These are phyloP conservation scores for Canariomyces notabilis DNA, from an alignment of 2,329 filamentous ascomycete species.

Conservation along the genomic window DNA sequence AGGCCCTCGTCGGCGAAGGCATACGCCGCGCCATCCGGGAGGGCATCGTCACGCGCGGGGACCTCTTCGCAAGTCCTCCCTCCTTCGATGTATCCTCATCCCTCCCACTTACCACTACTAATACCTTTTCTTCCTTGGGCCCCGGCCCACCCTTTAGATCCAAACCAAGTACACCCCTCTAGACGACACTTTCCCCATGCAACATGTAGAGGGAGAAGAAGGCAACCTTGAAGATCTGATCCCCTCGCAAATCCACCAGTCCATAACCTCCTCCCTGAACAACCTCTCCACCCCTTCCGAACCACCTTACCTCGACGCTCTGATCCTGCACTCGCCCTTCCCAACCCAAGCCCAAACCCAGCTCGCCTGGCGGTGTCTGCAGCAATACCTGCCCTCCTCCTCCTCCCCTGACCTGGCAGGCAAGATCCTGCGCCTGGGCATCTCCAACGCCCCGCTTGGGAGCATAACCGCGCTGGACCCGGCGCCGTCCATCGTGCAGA, in stretches of 20 bases:
- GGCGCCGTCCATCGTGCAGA: conserved; percentile 62
- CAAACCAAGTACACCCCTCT: conserved; percentile 80
- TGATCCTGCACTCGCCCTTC: conserved; percentile 65
- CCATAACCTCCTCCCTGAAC: conserved; percentile 60
- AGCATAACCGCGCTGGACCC: conserved; percentile 41
- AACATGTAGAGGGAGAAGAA: no score
- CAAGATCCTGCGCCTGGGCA: conserved; percentile 61
- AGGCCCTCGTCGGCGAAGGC: conserved; percentile 63
- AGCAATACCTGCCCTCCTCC: conserved; percentile 59
- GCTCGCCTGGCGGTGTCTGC: conserved; percentile 61
- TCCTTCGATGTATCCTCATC: neutral
- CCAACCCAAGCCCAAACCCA: conserved; percentile 44
- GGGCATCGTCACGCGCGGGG: conserved; percentile 49
- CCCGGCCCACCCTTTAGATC: conserved; percentile 40
- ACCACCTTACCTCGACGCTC: conserved; percentile 57
- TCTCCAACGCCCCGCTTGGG: conserved; percentile 65
- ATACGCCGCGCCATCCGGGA: conserved; percentile 57
- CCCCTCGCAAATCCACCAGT: conserved; percentile 62
- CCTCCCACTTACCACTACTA: neutral
- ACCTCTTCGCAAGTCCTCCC: conserved; percentile 54
- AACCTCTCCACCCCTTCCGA: conserved; percentile 47
- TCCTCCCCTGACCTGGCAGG: conserved; percentile 8
- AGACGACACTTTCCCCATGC: conserved; percentile 48
- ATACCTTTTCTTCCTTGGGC: neutral
- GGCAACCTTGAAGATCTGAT: conserved; percentile 61